phyloP scores from a whole-genome alignment of 2,329 filamentous ascomycete genomes.

The Kalmusia sp. region DNA sequence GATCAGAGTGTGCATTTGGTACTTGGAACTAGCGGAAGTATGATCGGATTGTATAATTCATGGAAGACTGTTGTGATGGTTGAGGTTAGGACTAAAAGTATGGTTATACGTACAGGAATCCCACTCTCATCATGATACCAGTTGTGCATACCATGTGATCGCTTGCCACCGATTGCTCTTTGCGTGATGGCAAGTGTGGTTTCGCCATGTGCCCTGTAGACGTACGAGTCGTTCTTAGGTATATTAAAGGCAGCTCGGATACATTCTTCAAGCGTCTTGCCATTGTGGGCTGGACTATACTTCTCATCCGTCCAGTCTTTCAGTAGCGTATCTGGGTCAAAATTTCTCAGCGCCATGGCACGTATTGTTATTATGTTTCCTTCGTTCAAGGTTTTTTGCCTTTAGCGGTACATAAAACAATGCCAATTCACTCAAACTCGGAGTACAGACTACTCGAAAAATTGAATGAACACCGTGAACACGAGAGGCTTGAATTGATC shows the following conservation, averaged over 20 bases:
- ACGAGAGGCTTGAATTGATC: neutral
- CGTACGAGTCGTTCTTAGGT: constrained; percentile 53
- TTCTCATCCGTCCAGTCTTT: constrained; percentile 50
- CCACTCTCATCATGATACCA: constrained; percentile 58
- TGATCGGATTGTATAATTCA: too few species aligned
- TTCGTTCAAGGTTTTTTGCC: too few species aligned
- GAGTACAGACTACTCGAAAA: too few species aligned
- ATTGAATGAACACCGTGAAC: neutral
- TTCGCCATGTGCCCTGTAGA: constrained; percentile 59
- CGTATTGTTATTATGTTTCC: neutral
- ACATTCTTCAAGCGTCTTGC: constrained; percentile 50
- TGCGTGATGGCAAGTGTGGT: constrained; percentile 60
- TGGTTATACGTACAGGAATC: constrained; percentile 32
- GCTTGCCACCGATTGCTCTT: constrained; percentile 55
- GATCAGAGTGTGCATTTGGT: neutral
- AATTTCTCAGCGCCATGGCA: constrained; percentile 40
- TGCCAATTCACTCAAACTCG: too few species aligned
- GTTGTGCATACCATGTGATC: constrained; percentile 55
- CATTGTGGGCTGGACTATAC: constrained; percentile 29
- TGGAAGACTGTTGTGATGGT: too few species aligned
- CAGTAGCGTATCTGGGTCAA: constrained; percentile 56
- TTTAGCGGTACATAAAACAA: too few species aligned
- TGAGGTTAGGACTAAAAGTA: neutral
- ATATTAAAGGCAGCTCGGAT: constrained; percentile 58
- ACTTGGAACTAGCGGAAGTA: neutral